These are phyloP conservation scores for Gracilariopsis chorda DNA, from an alignment of 23 red algal genomes.

Conservation along the genomic window DNA sequence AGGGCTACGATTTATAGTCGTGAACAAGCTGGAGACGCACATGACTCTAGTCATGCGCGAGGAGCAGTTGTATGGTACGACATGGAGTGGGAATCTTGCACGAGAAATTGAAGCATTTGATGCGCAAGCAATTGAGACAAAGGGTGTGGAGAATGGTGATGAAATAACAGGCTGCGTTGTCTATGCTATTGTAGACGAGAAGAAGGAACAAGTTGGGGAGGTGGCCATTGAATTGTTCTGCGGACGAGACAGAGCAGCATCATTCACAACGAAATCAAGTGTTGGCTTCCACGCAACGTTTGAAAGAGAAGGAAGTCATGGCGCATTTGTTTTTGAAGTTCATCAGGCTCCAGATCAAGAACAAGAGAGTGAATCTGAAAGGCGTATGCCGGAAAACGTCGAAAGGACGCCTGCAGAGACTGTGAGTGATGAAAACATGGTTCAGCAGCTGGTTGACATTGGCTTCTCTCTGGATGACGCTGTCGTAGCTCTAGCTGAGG, in stretches of 20 bases:
- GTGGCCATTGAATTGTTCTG: constrained; percentile 25
- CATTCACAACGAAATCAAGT: constrained; percentile 16
- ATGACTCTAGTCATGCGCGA: not conserved
- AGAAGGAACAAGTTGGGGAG: constrained; percentile 5
- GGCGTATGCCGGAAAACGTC: not conserved
- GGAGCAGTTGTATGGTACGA: not conserved
- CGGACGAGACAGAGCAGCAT: not conserved
- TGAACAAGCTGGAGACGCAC: not conserved
- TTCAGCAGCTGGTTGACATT: constrained; percentile 71
- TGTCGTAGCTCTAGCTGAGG: constrained; percentile 24
- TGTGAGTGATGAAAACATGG: constrained; percentile 13
- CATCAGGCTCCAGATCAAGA: not conserved
- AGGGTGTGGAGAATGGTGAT: not conserved
- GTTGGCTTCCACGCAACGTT: not conserved
- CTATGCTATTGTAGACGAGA: constrained; percentile 34
- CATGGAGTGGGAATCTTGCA: constrained; percentile 1
- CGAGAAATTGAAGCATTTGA: not conserved
- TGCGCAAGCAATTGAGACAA: constrained; percentile 6
- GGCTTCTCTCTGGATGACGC: constrained; percentile 51
- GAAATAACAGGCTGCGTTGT: constrained; percentile 2
- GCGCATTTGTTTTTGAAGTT: constrained; percentile 6
- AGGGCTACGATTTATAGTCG: constrained; percentile 1
- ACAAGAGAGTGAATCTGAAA: not conserved
- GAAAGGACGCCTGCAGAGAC: not conserved
- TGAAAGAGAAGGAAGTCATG: not conserved